Evolutionary conservation across 1,284 basidiomycete species (phyloP), one percentile per base, ranked within the genome.

Genomic region (Exsudoporus floridanus): DNA sequence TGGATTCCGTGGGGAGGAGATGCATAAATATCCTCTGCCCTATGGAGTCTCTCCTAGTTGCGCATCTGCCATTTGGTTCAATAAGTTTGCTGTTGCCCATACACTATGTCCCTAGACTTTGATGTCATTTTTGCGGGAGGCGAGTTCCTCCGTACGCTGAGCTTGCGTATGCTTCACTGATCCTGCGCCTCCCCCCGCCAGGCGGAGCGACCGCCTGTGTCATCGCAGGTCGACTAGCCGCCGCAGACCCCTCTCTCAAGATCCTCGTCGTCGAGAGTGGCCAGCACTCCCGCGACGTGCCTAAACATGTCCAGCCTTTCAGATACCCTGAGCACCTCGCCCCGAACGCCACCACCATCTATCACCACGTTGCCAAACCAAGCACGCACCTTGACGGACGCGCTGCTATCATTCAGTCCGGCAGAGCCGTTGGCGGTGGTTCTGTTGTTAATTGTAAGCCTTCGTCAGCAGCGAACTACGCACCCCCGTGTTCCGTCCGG

Each of bases 391-490:
- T 85, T 16, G 72, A 66, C 14, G 77, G 76, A 16, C 77, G 83
- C 10, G 58, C 70, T 7, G 56, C 70, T 4, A 50, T 77, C 28
- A 73, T 80, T 13, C 71, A 73, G 0, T 63, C 67, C 33, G 83
- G 78, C 0, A 72, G 76, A 37, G 77, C 74, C 39, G 60, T 86
- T 0, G 84, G 84, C 9, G 84, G 84, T 0, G 83, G 82, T 0
- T 83, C 83, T 2, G 70, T 72, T 50, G 73, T 86, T 10, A 58
- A 86, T 58, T 84, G 83, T 83, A 51, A 27, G 79, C n/a, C n/a
- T n/a, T 57, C 6, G 1, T 30, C 7, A 4, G 13, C 19, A 19
- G 8, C 44, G 5, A 52, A n/a, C 7, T 37, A 21, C 16, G 14
- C 13, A 1, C 6, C 10, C 7, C n/a, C 5, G 2, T 5, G 6